These are phyloP conservation scores for Talaromyces sp. DNA, from an alignment of 2,329 filamentous ascomycete genomes.

Conservation along the genomic window DNA sequence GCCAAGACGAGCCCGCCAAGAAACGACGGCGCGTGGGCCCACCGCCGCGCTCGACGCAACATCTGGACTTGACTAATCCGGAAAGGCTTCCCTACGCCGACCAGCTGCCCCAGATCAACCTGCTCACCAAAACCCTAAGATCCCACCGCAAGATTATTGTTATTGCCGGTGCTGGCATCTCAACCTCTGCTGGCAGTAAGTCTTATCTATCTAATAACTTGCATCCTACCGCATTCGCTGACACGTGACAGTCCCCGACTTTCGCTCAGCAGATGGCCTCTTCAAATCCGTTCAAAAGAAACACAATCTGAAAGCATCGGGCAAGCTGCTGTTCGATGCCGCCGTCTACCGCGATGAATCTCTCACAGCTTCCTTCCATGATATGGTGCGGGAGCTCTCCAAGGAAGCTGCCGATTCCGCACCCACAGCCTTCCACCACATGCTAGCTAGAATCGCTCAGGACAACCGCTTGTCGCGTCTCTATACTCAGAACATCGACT, in stretches of 20 bases:
- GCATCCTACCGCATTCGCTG: conserved; percentile 9
- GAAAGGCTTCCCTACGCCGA: conserved; percentile 34
- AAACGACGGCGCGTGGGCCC: conserved; percentile 62
- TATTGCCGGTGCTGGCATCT: conserved; percentile 93
- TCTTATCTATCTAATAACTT: conserved; percentile 23
- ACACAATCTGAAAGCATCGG: conserved; percentile 86
- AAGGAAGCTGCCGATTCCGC: conserved; percentile 69
- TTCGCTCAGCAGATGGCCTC: conserved; percentile 83
- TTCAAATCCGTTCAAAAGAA: conserved; percentile 80
- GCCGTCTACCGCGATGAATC: conserved; percentile 92
- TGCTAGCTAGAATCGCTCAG: conserved; percentile 81
- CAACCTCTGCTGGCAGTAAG: conserved; percentile 86
- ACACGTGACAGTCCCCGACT: conserved; percentile 71
- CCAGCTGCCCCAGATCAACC: conserved; percentile 60
- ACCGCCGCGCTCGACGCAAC: conserved; percentile 71
- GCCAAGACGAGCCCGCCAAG: conserved; percentile 66
- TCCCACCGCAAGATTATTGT: conserved; percentile 96
- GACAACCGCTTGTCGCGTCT: conserved; percentile 83
- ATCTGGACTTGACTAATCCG: conserved; percentile 60
- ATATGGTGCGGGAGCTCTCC: conserved; percentile 89
- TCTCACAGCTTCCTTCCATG: conserved; percentile 86
- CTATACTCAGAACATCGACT: conserved; percentile 96
- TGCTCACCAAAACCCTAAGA: conserved; percentile 67
- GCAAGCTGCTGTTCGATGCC: conserved; percentile 93
- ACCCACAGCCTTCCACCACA: conserved; percentile 86